Base-by-base conservation (phyloP, 208 protist species). In the Crithidia thermophila region DNA sequence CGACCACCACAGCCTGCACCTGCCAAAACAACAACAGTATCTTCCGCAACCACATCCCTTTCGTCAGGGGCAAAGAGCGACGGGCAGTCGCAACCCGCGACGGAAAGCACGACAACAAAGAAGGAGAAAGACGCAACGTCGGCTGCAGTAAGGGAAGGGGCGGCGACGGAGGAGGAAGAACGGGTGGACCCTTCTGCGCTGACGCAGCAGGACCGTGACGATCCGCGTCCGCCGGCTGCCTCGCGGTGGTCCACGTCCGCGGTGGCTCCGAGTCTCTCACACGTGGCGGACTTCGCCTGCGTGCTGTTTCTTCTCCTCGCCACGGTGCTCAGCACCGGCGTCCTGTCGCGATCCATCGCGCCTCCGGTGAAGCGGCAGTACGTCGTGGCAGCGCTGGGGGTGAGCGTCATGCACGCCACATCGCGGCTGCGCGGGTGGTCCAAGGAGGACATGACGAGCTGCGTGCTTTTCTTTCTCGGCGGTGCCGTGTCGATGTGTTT, bases 201-300 rank as follows among this genome's bases (percentile, higher is more conserved):
- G 39, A 58, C 21, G 16, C 64, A 50, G 16, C 61, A 49, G 33
- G 66, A 65, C 47, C 4, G 40, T 36, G 64, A 72, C 52, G 53
- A 77, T 20, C n/a, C 58, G 9, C 58, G 62, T 7, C 69, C 60
- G n/a, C 62, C 62, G 9, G 47, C 69, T 5, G 64, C 74, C 8
- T 75, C 74, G 18, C 66, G 61, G 14, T 74, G 74, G 67, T 79
- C 61, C 67, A 61, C 67, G 14, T 58, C 67, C 13, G 39, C 62
- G 6, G 59, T 67, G 0, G 74, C 74, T 5, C 66, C 74, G 33
- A 79, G 52, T 10, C 40, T 79, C 9, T 45, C 56, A 1, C 59
- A 79, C 47, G 64, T 36, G 16, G 74, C 57, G 4, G 75, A 81
- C 52, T 34, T 69, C 14, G 33, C 63, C 20, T 81, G 69, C 50